Base-by-base conservation (phyloP, 2,329 filamentous ascomycete genomes). In the Fusarium falciforme region DNA sequence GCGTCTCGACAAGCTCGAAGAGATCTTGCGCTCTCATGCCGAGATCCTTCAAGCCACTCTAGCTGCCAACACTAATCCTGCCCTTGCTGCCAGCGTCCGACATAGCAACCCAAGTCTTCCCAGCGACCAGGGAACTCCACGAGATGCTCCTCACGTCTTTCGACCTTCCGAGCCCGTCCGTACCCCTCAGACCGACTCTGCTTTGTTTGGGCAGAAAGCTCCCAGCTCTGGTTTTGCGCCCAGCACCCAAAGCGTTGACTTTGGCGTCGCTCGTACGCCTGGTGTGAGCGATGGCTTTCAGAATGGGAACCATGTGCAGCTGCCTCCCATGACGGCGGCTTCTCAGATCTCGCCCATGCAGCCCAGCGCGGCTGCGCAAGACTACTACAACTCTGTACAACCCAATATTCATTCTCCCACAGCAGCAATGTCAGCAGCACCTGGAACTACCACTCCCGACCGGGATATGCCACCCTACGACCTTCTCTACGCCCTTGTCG, bases 401-500 rank as follows among this genome's bases (percentile, higher is more conserved):
- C 82, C 79, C 68, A 85, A 81, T 73, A 81, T 92, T 36, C 88
- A 89, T 62, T 91, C 91, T 2, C 89, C 91, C 0, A 87, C 85
- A 27, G 84, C 91, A 27, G 88, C 86, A 63, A 86, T 91, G 31
- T 83, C 87, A 11, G 84, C 88, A 55, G 82, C 67, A 16, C 83
- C 76, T 7, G 72, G 64, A n/a, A 62, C 76, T 22, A 64, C 77
- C 25, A 71, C 75, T 1, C 66, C 78, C 4, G 91, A 93, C 75
- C 88, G 91, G 60, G 92, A 93, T 66, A 87, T 95, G 31, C 93
- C 93, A 2, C 93, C 93, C 2, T 94, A 94, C 76, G 92, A 94
- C 78, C 83, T 94, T 7, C 83, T 94, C 1, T 94, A 94, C 77
- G 88, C 91, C 3, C 83, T 95, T 12, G 92, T 93, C 8, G 93